phyloP scores from a whole-genome alignment of 2,329 filamentous ascomycete species.

The Aspergillus cejpii region DNA sequence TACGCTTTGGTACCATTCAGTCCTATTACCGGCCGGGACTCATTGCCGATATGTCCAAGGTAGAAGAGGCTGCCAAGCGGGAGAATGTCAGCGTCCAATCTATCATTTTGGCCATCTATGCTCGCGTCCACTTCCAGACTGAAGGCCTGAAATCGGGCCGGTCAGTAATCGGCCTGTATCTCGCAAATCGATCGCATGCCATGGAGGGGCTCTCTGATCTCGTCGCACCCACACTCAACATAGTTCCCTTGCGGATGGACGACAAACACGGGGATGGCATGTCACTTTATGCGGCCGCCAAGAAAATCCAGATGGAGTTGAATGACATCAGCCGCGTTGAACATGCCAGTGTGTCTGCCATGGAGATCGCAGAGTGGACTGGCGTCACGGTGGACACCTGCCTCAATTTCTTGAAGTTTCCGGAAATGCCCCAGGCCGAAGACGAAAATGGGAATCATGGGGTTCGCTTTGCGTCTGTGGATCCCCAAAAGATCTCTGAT shows the following conservation, averaged over 20 bases:
- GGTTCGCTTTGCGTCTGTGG: not conserved
- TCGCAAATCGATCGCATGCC: conserved; percentile 64
- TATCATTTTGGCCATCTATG: conserved; percentile 66
- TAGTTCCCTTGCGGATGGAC: conserved; percentile 63
- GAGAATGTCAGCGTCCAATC: conserved; percentile 63
- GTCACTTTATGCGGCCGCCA: conserved; percentile 55
- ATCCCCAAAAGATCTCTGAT: not conserved
- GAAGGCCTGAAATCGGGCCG: conserved; percentile 21
- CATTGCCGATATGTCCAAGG: conserved; percentile 24
- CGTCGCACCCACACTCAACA: conserved; percentile 66
- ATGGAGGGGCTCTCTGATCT: conserved; percentile 47
- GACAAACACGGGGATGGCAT: conserved; percentile 19
- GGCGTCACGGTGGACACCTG: conserved; percentile 63
- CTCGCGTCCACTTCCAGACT: conserved; percentile 45
- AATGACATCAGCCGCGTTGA: conserved; percentile 51
- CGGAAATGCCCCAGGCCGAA: conserved; percentile 27
- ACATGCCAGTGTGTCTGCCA: conserved; percentile 52
- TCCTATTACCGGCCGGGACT: no score
- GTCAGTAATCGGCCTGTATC: conserved; percentile 69
- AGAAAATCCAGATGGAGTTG: conserved; percentile 61
- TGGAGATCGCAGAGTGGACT: conserved; percentile 70
- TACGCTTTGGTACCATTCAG: conserved; percentile 15
- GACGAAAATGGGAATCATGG: not conserved
- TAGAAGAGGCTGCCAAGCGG: conserved; percentile 43
- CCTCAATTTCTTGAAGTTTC: conserved; percentile 70